Evolutionary conservation across 345 rosid species (phyloP).

Genomic region (Camelina hispida): DNA sequence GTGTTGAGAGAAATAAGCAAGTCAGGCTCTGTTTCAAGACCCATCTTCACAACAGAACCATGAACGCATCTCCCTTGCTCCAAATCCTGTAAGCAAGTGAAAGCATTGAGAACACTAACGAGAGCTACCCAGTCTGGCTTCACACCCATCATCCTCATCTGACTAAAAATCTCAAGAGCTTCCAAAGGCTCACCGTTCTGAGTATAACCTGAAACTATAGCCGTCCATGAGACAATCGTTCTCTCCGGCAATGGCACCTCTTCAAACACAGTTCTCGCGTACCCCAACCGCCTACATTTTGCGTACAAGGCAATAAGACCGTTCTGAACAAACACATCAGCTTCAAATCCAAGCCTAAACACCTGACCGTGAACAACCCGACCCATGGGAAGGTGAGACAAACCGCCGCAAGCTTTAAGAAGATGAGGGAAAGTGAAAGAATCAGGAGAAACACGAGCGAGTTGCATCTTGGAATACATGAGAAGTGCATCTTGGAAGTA

Average conservation of each 20-base stretch:
- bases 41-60: slow-evolving; percentile 60
- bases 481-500: slow-evolving; percentile 51
- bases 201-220: slow-evolving; percentile 66
- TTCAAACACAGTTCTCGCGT: slow-evolving; percentile 59
- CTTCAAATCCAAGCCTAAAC: slow-evolving; percentile 61
- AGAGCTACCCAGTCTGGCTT: slow-evolving; percentile 70
- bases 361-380: slow-evolving; percentile 61
- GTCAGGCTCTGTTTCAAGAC: slow-evolving; percentile 64
- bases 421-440: slow-evolving; percentile 61
- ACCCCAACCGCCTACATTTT: slow-evolving; percentile 53
- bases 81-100: slow-evolving; percentile 59
- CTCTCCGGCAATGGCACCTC: slow-evolving; percentile 50
- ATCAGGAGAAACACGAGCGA: slow-evolving; percentile 56
- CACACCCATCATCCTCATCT: slow-evolving; percentile 56
- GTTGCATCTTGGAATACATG: slow-evolving; percentile 60
- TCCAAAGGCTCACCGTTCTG: slow-evolving; percentile 68
- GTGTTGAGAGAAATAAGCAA: slow-evolving; percentile 69
- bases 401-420: slow-evolving; percentile 64
- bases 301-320: slow-evolving; percentile 73
- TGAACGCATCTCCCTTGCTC: slow-evolving; percentile 63
- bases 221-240: slow-evolving; percentile 73
- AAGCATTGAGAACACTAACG: slow-evolving; percentile 68
- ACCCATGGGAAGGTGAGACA: slow-evolving; percentile 52
- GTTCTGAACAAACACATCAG: slow-evolving; percentile 70
- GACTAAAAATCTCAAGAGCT: slow-evolving; percentile 59